A percentile compares a stretch with the other conserved stretches of the same genome.
Conservation (phyloP, 1,139 yeast species). For the Saccharomyces hybrid region DNA sequence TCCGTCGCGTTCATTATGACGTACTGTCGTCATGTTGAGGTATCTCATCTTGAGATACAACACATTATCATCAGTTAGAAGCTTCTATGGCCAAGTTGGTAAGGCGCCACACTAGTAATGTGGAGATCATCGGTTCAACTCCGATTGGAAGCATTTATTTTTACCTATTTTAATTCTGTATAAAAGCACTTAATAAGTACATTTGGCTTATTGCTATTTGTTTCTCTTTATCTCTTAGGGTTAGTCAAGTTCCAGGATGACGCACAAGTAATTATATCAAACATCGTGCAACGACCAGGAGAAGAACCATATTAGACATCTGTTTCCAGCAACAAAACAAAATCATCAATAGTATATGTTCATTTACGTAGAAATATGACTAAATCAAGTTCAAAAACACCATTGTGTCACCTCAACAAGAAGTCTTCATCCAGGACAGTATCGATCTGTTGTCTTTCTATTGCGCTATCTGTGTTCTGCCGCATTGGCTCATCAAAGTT, state of each 20-base stretch:
- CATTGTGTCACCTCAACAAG: not conserved
- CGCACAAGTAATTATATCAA: not conserved
- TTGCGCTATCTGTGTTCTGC: not conserved
- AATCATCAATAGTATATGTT: not conserved
- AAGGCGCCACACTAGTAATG: too few species aligned
- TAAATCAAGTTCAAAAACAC: too few species aligned
- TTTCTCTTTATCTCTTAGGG: not conserved
- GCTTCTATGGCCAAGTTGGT: too few species aligned
- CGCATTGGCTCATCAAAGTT: not conserved
- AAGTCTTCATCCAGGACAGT: not conserved
- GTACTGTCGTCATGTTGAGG: too few species aligned
- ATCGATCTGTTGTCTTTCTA: not conserved
- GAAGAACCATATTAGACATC: not conserved
- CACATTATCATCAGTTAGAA: too few species aligned
- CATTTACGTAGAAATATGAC: too few species aligned
- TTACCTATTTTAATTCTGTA: conserved; percentile 8
- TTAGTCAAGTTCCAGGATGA: not conserved
- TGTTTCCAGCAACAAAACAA: not conserved
- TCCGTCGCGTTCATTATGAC: too few species aligned
- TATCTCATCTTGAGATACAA: too few species aligned
- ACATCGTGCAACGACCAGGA: not conserved
- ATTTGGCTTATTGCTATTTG: not conserved
- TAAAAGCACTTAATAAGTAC: not conserved
- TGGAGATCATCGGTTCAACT: conserved; percentile 19
- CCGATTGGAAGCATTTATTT: conserved; percentile 62